Percentiles rank a stretch among this genome's conserved stretches.
phyloP scores from a whole-genome alignment of 2,329 filamentous ascomycete species.

The Apiospora malaysiana region DNA sequence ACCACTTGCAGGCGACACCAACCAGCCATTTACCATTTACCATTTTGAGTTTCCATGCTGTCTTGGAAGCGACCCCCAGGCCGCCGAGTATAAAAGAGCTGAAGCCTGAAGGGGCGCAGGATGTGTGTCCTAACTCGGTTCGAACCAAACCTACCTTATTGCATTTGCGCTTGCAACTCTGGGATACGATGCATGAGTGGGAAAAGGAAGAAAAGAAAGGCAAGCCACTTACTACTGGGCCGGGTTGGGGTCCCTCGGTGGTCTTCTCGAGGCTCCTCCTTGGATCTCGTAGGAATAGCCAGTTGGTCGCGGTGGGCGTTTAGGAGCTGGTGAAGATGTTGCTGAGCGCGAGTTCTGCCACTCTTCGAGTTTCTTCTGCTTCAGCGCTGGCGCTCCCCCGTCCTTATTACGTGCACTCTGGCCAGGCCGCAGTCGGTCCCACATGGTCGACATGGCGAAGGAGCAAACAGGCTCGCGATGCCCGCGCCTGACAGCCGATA shows the following conservation, averaged over 20 bases:
- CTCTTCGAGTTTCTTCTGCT: conserved; percentile 39
- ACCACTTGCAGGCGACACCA: background rate
- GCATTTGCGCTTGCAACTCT: background rate
- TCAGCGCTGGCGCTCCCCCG: conserved; percentile 27
- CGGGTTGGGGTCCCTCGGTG: background rate
- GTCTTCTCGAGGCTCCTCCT: conserved; percentile 17
- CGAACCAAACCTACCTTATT: background rate
- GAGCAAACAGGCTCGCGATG: background rate
- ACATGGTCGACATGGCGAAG: conserved; percentile 38
- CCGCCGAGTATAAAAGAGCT: background rate
- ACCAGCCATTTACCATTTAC: background rate
- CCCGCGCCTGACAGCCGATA: conserved; percentile 6
- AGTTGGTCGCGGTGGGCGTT: background rate
- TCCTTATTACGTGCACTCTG: background rate
- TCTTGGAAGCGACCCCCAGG: background rate
- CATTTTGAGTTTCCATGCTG: background rate
- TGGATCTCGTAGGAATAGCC: conserved; percentile 30
- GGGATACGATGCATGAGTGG: background rate
- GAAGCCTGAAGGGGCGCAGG: background rate
- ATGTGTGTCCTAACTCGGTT: background rate
- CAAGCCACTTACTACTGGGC: conserved; percentile 23
- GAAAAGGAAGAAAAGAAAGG: background rate
- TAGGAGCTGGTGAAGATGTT: conserved; percentile 19
- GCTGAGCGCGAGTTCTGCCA: conserved; percentile 39
- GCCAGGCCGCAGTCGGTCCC: conserved; percentile 42